phyloP scores from a whole-genome alignment of 2,329 filamentous ascomycete species.

The Scytalidium lignicola region DNA sequence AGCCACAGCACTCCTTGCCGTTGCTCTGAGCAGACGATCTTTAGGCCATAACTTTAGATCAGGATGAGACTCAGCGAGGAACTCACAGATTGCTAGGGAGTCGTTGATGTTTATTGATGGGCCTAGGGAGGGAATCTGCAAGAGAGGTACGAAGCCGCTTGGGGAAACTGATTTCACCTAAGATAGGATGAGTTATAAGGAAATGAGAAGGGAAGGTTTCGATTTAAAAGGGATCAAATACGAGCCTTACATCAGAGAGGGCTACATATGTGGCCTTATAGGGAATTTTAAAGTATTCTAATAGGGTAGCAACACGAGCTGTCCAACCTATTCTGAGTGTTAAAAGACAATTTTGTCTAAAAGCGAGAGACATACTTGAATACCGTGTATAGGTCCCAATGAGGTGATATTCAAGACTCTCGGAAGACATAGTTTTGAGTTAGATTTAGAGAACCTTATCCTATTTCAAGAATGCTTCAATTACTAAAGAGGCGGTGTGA shows the following conservation, averaged over 20 bases:
- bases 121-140: conserved; percentile 25
- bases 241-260: not conserved
- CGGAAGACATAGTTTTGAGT: not conserved
- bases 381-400: conserved; percentile 9
- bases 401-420: conserved; percentile 2
- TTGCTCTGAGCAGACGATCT: conserved; percentile 17
- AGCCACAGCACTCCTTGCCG: conserved; percentile 9
- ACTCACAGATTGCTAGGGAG: conserved; percentile 44
- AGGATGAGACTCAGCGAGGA: conserved; percentile 38
- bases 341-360: not conserved
- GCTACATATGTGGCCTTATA: not conserved
- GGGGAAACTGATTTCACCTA: conserved; percentile 26
- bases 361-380: conserved; percentile 5
- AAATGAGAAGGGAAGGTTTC: not conserved
- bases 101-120: conserved; percentile 36
- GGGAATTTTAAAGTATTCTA: conserved; percentile 11
- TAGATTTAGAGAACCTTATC: not conserved
- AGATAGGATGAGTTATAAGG: not conserved
- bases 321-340: conserved; percentile 9
- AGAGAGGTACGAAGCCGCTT: conserved; percentile 36
- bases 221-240: not conserved
- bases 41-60: conserved; percentile 35
- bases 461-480: not conserved
- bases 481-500: too few relatives aligned
- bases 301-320: conserved; percentile 8